These are phyloP conservation scores for Plasmodium inui DNA, from an alignment of 169 alveolate species.

Conservation along the genomic window DNA sequence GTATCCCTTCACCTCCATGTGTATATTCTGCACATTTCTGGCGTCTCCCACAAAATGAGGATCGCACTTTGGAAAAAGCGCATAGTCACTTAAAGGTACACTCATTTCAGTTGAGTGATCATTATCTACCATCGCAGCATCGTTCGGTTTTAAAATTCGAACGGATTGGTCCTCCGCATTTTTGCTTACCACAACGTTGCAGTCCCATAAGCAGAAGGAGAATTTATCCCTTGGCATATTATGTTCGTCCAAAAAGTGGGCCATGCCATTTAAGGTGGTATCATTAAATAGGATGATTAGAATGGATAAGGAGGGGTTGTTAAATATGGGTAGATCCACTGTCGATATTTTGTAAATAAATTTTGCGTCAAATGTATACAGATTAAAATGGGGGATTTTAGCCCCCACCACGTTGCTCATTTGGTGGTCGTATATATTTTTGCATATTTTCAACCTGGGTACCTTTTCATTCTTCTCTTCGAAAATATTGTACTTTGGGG, in stretches of 20 bases:
- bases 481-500: background rate
- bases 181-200: conserved; percentile 34
- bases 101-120: background rate
- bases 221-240: conserved; percentile 52
- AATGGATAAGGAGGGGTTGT: conserved; percentile 32
- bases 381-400: conserved; percentile 70
- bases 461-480: conserved; percentile 39
- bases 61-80: background rate
- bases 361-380: conserved; percentile 49
- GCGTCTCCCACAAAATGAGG: background rate
- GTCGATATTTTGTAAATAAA: conserved; percentile 59
- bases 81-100: background rate
- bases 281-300: conserved; percentile 49
- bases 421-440: conserved; percentile 50
- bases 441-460: conserved; percentile 53
- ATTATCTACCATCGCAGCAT: background rate
- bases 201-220: conserved; percentile 68
- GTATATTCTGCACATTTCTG: conserved; percentile 12
- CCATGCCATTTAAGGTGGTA: conserved; percentile 8
- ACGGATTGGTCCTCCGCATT: background rate
- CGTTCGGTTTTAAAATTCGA: background rate
- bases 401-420: conserved; percentile 50
- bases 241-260: background rate
- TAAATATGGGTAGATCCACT: conserved; percentile 64
- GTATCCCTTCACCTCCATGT: conserved; percentile 6